Base-by-base conservation (phyloP, 2,329 filamentous ascomycete genomes). In the Cordyceps fumosorosea region DNA sequence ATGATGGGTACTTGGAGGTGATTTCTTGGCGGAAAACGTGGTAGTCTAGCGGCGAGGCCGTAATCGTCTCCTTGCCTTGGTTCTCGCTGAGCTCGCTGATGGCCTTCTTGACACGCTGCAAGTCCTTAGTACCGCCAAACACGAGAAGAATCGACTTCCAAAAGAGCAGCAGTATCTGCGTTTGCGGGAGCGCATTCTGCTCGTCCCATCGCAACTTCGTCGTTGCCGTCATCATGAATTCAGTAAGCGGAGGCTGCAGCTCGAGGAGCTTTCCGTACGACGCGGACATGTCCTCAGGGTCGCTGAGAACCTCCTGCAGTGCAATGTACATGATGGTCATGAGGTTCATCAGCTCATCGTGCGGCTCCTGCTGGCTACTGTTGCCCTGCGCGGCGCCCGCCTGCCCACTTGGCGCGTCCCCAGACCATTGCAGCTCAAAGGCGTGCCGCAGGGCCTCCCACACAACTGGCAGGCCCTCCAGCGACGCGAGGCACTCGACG, bases 1-100 rank as follows among this genome's bases (percentile, higher is more conserved):
- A 99, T 3, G 95, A 90, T 12, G 95, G 95, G 72, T 99, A 99
- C 76, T 99, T 99, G 2, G 93, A 97, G 18, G 89, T 96, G 63
- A 99, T 93, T 73, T 99, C 95, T 73, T 97, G 93, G 42, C 95
- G 88, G 71, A 99, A 99, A 24, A 93, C 83, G 72, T 99, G 93
- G 71, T 99, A 99, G 70, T 99, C 95, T 12, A 99, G 78, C 5
- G 95, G 95, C 1, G 93, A 97, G 5, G 95, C 93, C 1, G 90
- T 96, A 64, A 99, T 93, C 51, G 90, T 80, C n/a, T 88, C 88
- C 67, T 89, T 88, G 56, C 86, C 84, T 67, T 87, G 86, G 64
- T 82, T 83, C 44, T 84, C 81, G 26, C 82, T 72, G 32, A 81
- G 78, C 66, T 91, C 87, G 58, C 82, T 82, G 37, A 93, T 86